Conservation (phyloP, 257 asterid species). For the Petrea volubilis region DNA sequence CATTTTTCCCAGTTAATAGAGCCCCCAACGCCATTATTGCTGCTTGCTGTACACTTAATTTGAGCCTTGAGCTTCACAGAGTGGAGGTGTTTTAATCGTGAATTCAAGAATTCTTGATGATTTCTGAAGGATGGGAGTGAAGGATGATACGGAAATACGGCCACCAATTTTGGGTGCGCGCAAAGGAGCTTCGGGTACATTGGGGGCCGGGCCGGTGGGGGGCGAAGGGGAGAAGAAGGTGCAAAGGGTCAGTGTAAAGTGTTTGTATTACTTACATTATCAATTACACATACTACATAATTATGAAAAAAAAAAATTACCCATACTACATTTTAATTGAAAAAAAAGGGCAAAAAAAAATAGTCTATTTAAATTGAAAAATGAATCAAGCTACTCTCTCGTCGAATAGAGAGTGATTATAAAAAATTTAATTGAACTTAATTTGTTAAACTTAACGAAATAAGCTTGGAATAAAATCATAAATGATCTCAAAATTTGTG, state of each 20-base stretch:
- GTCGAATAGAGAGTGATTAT: too few species aligned
- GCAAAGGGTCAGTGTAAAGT: background rate
- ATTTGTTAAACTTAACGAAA: too few species aligned
- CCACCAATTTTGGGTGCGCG: slow-evolving; percentile 28
- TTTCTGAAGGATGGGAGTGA: slow-evolving; percentile 15
- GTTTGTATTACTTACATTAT: too few species aligned
- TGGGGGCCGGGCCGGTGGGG: slow-evolving; percentile 1
- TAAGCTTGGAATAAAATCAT: too few species aligned
- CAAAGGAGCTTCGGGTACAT: slow-evolving; percentile 56
- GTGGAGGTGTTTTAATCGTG: slow-evolving; percentile 17
- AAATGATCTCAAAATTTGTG: too few species aligned
- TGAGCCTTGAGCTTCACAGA: slow-evolving; percentile 29
- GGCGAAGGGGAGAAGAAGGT: background rate
- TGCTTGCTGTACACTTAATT: slow-evolving; percentile 41
- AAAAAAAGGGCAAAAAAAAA: too few species aligned
- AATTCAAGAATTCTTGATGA: slow-evolving; percentile 26
- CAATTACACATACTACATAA: too few species aligned
- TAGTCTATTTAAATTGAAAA: too few species aligned
- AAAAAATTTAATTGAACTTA: too few species aligned
- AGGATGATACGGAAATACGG: slow-evolving; percentile 19
- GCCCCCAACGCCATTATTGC: slow-evolving; percentile 37
- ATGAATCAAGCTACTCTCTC: too few species aligned
- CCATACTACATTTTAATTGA: too few species aligned
- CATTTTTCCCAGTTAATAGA: slow-evolving; percentile 74
- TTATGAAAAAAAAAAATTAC: too few species aligned